phyloP scores from a whole-genome alignment of 345 rosid species.

The Arabidopsis suecica region DNA sequence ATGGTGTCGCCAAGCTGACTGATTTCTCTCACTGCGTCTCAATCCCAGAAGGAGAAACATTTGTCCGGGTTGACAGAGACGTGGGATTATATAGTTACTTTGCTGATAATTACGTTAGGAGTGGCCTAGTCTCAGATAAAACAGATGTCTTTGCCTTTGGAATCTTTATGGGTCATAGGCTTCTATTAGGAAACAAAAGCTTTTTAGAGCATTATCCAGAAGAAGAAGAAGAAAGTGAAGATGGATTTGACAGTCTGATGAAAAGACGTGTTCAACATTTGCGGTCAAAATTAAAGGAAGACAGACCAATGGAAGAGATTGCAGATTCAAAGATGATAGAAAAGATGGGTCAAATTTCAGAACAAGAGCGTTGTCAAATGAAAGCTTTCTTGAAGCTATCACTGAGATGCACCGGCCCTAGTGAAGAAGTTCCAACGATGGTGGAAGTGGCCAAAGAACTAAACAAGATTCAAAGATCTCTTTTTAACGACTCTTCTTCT shows the following conservation, averaged over 20 bases:
- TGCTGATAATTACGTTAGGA: accelerated
- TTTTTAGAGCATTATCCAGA: no score
- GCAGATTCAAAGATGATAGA: not conserved
- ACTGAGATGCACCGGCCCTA: not conserved
- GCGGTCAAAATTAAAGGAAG: not conserved
- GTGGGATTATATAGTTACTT: not conserved
- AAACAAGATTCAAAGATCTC: not conserved
- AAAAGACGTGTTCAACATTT: no score
- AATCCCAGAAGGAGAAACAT: not conserved
- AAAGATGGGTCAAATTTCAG: not conserved
- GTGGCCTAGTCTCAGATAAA: not conserved
- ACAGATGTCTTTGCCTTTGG: not conserved
- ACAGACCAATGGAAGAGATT: not conserved
- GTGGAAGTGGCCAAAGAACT: slow-evolving; percentile 14
- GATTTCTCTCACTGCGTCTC: not conserved
- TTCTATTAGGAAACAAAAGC: no score
- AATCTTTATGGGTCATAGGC: not conserved
- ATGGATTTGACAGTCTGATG: no score
- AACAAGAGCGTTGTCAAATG: not conserved
- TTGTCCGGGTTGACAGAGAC: not conserved
- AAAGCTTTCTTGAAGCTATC: not conserved
- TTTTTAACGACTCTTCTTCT: not conserved
- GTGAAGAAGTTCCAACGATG: not conserved
- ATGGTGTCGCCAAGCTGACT: not conserved
- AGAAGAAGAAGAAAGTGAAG: no score